Percentiles rank a stretch among this genome's conserved stretches.
Conservation (phyloP, 2,329 filamentous ascomycete species). For the Metarhizium sp. region DNA sequence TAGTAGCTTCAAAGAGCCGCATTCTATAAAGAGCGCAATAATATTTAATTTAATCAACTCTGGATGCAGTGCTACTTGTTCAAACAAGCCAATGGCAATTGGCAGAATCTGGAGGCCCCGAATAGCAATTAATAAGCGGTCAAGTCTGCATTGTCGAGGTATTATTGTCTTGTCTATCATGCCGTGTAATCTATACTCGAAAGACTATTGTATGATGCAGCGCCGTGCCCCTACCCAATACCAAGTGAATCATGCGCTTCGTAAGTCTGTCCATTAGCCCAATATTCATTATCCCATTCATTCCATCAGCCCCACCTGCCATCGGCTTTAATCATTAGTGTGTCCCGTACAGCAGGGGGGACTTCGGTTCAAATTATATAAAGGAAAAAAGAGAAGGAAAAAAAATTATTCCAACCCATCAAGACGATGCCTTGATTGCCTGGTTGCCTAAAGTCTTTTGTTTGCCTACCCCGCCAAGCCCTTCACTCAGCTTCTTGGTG, state of each 20-base stretch:
- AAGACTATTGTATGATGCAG: not conserved
- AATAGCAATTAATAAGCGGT: too few relatives aligned
- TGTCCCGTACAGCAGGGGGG: not conserved
- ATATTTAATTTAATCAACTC: too few relatives aligned
- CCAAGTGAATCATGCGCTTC: not conserved
- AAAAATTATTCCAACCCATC: not conserved
- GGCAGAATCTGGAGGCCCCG: too few relatives aligned
- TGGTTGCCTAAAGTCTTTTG: constrained; percentile 17
- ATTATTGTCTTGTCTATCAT: not conserved
- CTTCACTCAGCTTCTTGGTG: constrained; percentile 30
- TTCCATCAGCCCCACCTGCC: not conserved
- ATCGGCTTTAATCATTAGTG: too few relatives aligned
- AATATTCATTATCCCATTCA: not conserved
- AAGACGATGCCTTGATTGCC: constrained; percentile 2
- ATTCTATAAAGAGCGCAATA: not conserved
- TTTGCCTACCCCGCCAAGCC: constrained; percentile 13
- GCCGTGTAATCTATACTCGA: not conserved
- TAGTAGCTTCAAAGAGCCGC: not conserved
- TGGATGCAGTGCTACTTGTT: too few relatives aligned
- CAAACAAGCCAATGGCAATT: too few relatives aligned
- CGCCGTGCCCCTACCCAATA: not conserved
- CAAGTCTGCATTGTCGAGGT: not conserved
- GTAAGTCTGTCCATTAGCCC: not conserved
- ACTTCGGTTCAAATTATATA: not conserved
- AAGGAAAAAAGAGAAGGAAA: not conserved